Evolutionary conservation across 2,329 filamentous ascomycete species (phyloP).

Genomic region (Diaporthe nobilis): DNA sequence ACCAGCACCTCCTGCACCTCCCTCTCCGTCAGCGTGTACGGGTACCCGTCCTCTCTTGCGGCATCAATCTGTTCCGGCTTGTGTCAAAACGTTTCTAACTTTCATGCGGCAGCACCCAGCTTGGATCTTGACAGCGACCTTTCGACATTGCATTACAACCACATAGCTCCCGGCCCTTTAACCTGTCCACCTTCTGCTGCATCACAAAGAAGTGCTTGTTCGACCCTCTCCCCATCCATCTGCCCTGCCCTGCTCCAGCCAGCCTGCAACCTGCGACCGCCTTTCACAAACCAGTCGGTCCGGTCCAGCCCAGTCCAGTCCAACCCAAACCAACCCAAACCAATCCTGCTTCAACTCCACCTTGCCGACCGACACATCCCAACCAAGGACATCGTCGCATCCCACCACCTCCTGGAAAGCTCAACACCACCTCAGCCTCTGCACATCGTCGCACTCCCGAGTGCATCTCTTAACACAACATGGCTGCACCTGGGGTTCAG

Average conservation of each 20-base stretch:
- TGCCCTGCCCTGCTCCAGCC: conserved; percentile 2
- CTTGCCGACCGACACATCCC: conserved; percentile 30
- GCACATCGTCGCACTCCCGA: neutral
- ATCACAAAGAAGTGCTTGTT: conserved; percentile 21
- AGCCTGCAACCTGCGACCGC: conserved; percentile 28
- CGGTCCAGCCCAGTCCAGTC: conserved; percentile 22
- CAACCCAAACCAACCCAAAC: conserved; percentile 26
- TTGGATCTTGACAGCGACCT: conserved; percentile 29
- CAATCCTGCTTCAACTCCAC: conserved; percentile 30
- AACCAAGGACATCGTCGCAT: conserved; percentile 31
- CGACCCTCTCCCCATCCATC: neutral
- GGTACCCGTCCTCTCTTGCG: conserved; percentile 51
- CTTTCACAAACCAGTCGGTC: conserved; percentile 19
- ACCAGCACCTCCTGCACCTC: conserved; percentile 24
- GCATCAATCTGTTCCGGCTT: conserved; percentile 54
- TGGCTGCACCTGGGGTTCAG: conserved; percentile 88
- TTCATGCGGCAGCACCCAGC: conserved; percentile 52
- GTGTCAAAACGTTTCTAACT: conserved; percentile 58
- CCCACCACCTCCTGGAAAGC: conserved; percentile 23
- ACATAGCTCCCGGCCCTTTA: conserved; percentile 30
- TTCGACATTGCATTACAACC: conserved; percentile 26
- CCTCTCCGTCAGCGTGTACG: conserved; percentile 9
- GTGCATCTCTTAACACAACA: conserved; percentile 62
- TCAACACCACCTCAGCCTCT: conserved; percentile 37
- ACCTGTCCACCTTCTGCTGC: conserved; percentile 31